Evolutionary conservation across 2,329 filamentous ascomycete genomes (phyloP).

Genomic region (Mycosphaerella sp.): DNA sequence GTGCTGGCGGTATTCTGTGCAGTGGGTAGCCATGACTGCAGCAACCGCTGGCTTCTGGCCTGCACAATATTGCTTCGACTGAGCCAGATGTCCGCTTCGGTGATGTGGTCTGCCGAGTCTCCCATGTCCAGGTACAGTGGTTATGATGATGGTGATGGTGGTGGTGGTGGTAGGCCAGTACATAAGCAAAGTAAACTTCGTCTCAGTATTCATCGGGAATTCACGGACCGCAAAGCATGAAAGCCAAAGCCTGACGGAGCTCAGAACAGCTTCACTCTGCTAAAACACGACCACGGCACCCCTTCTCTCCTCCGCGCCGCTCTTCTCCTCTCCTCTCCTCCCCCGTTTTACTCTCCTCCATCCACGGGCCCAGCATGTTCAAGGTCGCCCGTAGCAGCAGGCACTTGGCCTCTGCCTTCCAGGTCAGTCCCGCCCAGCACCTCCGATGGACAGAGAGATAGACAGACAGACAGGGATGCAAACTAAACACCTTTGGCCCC

Average conservation of each 20-base stretch:
- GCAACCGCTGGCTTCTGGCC: constrained; percentile 48
- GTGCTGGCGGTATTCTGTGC: constrained; percentile 20
- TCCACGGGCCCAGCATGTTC: constrained; percentile 57
- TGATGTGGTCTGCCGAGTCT: not conserved
- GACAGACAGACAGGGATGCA: not conserved
- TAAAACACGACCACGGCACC: not conserved
- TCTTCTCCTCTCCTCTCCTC: not conserved
- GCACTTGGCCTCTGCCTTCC: constrained; percentile 72
- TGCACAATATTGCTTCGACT: constrained; percentile 49
- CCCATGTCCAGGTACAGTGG: constrained; percentile 1
- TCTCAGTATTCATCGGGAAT: too few species aligned
- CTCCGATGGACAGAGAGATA: not conserved
- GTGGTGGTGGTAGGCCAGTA: not conserved
- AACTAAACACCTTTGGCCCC: not conserved
- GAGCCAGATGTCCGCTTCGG: constrained; percentile 45
- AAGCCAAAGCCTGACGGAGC: constrained; percentile 5
- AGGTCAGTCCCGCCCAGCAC: constrained; percentile 35
- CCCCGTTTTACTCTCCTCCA: not conserved
- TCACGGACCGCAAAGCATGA: too few species aligned
- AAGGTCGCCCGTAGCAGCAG: constrained; percentile 70
- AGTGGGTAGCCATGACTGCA: constrained; percentile 50
- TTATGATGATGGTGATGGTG: not conserved
- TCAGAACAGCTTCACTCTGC: constrained; percentile 8
- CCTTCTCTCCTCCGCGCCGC: not conserved
- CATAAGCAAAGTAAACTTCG: too few species aligned